Evolutionary conservation across 176 grass and related monocot genomes (phyloP), one percentile per base, ranked within the genome.

Genomic region (Tillandsia leiboldiana): DNA sequence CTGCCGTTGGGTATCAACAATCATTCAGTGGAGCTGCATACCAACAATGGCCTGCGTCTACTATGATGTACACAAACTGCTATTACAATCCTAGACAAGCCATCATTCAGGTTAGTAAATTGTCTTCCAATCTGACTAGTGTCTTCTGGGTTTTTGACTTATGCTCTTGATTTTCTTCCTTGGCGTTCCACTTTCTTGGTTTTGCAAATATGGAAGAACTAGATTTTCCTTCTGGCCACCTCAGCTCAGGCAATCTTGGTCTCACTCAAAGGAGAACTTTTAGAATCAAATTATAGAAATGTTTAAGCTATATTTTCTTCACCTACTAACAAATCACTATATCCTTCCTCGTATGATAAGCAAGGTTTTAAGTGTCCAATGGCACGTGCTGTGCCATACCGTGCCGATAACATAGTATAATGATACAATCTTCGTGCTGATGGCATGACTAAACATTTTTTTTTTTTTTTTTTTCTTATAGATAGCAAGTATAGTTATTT

Each of bases 1-100:
- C 56, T 77, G 11, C 73, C n/a, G 52, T 70, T 73, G 78, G 78
- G 53, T 73, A 65, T 10, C 53, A 81, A 54, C 78, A 76, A 77
- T 54, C 53, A 70, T 73, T 77, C 49, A 78, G 79, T 77, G 73
- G 82, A 80, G 78, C 69, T 79, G 69, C 90, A 33, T 94, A 93
- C 67, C 69, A 83, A 70, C 95, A 89, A 53, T 99, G 90, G 90
- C 56, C 82, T 69, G 78, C 79, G 12, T 70, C 87, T 53, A 66
- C 90, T 53, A 85, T 94, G 84, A 79, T 88, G 84, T 94, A 99
- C 76, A 77, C 95, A 12, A 82, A 99, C 70, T 94, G 84, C 78
- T 94, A 90, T 78, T 84, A 90, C 59, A 85, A 90, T 26, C 71
- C 84, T 63, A 83, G 87, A 49, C 84, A 85, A 59, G 71, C 70